Evolutionary conservation across 306 rosid genomes (phyloP).

Genomic region (Astragalus membranaceus): DNA sequence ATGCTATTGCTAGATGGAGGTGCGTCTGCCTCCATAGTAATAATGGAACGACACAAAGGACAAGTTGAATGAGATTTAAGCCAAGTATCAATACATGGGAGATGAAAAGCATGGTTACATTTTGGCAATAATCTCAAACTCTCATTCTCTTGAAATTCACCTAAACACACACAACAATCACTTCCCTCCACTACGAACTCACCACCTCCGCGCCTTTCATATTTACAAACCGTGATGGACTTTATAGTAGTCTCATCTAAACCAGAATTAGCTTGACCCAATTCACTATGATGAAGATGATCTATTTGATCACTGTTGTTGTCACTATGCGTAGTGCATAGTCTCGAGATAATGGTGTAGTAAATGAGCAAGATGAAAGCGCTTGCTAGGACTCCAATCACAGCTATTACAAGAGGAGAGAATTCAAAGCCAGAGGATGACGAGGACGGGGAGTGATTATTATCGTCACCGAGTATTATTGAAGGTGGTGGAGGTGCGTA

Average conservation of each 20-base stretch:
- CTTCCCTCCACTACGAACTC: slow-evolving; percentile 31
- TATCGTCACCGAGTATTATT: neutral
- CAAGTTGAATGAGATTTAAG: slow-evolving; percentile 61
- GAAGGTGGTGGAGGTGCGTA: slow-evolving; percentile 75
- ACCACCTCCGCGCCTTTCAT: slow-evolving; percentile 18
- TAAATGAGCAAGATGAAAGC: slow-evolving; percentile 55
- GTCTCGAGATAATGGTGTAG: slow-evolving; percentile 56
- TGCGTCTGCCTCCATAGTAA: slow-evolving; percentile 16
- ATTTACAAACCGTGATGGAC: slow-evolving; percentile 52
- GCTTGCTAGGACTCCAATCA: slow-evolving; percentile 62
- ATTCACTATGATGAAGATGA: neutral
- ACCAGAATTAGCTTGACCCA: slow-evolving; percentile 26
- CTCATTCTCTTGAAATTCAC: slow-evolving; percentile 69
- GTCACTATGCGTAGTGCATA: slow-evolving; percentile 32
- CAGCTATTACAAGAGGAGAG: slow-evolving; percentile 70
- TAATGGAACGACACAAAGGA: slow-evolving; percentile 63
- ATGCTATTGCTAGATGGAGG: neutral
- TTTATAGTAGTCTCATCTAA: slow-evolving; percentile 52
- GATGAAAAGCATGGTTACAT: slow-evolving; percentile 80
- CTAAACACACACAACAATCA: slow-evolving; percentile 74
- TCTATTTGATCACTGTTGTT: neutral
- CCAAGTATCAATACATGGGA: slow-evolving; percentile 81
- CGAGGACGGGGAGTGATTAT: neutral
- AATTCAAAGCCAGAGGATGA: slow-evolving; percentile 26
- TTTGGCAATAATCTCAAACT: slow-evolving; percentile 57